phyloP scores from a whole-genome alignment of 1,139 yeast species.

The Arxiozyma telluris region DNA sequence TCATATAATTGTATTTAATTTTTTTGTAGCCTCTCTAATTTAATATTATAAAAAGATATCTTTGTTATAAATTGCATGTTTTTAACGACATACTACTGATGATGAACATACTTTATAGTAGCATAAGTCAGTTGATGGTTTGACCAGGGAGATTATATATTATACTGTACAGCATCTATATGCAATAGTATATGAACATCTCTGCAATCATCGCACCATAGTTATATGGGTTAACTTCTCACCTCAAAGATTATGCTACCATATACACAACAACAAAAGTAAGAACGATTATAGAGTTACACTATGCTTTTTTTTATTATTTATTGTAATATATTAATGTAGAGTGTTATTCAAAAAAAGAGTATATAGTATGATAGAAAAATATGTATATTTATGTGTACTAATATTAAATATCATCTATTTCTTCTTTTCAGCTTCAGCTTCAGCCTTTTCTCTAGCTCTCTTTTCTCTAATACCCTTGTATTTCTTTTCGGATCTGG shows the following conservation, averaged over 20 bases:
- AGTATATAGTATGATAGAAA: slow-evolving; percentile 1
- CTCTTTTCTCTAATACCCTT: slow-evolving; percentile 96
- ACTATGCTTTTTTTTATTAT: not conserved
- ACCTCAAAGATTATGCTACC: not conserved
- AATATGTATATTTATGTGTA: slow-evolving; percentile 1
- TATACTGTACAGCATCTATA: too few relatives aligned
- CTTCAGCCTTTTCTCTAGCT: slow-evolving; percentile 94
- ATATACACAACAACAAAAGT: not conserved
- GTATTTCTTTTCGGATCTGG: slow-evolving; percentile 89
- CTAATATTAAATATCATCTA: slow-evolving; percentile 34
- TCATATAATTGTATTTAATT: not conserved
- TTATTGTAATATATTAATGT: slow-evolving; percentile 1
- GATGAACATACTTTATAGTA: too few relatives aligned
- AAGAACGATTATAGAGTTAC: too few relatives aligned
- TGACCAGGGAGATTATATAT: not conserved
- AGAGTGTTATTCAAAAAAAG: slow-evolving; percentile 3
- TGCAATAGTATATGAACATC: not conserved
- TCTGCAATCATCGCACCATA: too few relatives aligned
- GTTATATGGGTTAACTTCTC: not conserved
- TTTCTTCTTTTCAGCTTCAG: slow-evolving; percentile 99
- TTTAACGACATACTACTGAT: not conserved
- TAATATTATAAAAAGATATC: not conserved
- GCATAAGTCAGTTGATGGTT: not conserved
- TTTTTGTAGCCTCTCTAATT: slow-evolving; percentile 1
- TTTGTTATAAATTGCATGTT: not conserved